These are phyloP conservation scores for Chrysoporthe austroafricana DNA, from an alignment of 2,329 filamentous ascomycete genomes.

Conservation along the genomic window DNA sequence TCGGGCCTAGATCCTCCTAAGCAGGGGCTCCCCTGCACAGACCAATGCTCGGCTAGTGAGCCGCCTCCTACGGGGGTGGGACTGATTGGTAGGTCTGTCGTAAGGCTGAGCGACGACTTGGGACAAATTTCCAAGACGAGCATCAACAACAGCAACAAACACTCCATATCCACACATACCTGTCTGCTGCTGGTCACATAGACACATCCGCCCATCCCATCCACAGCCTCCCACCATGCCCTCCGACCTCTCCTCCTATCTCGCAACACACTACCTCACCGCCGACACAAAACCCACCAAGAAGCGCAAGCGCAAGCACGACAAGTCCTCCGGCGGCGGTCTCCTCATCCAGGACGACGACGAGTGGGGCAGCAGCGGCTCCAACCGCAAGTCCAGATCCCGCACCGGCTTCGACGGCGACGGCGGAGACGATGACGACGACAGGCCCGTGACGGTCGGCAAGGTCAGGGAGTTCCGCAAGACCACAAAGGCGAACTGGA, in stretches of 20 bases:
- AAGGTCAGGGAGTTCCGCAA: conserved; percentile 68
- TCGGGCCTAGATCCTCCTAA: background rate
- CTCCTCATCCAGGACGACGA: conserved; percentile 70
- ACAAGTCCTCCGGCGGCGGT: conserved; percentile 39
- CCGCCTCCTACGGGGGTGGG: background rate
- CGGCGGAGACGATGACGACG: conserved; percentile 50
- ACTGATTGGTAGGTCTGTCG: conserved; percentile 1
- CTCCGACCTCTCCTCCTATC: conserved; percentile 75
- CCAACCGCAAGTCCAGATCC: conserved; percentile 33
- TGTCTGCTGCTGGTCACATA: background rate
- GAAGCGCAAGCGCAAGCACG: conserved; percentile 66
- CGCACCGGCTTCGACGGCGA: conserved; percentile 50
- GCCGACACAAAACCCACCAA: conserved; percentile 59
- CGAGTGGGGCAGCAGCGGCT: conserved; percentile 48
- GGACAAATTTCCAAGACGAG: conserved; percentile 7
- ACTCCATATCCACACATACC: background rate
- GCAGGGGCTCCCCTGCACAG: conserved; percentile 11
- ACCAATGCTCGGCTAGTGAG: conserved; percentile 4
- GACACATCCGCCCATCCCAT: conserved; percentile 16
- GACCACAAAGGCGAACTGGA: conserved; percentile 81
- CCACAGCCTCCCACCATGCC: conserved; percentile 46
- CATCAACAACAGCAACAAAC: background rate
- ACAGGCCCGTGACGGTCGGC: conserved; percentile 53
- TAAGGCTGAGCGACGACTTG: conserved; percentile 19
- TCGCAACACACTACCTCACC: conserved; percentile 88